phyloP scores from a whole-genome alignment of 2,329 filamentous ascomycete genomes.

The Cephalotrichum gorgonifer region DNA sequence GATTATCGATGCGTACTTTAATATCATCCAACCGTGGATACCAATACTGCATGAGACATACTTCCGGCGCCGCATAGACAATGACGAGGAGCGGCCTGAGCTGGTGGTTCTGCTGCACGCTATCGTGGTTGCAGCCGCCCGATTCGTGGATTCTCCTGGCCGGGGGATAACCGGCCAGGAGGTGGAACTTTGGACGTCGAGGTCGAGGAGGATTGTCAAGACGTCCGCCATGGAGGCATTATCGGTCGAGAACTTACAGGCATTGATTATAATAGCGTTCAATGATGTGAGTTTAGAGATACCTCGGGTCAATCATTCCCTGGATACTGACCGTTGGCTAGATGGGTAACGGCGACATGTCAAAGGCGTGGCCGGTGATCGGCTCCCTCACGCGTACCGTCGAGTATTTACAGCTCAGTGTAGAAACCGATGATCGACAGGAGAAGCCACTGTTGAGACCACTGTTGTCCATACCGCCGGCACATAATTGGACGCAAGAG shows the following conservation, averaged over 20 bases:
- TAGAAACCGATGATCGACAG: conserved; percentile 9
- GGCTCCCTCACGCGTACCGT: conserved; percentile 11
- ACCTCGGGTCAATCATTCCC: not conserved
- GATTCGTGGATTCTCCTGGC: conserved; percentile 15
- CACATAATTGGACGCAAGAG: conserved; percentile 20
- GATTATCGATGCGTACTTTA: conserved; percentile 19
- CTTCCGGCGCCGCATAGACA: conserved; percentile 16
- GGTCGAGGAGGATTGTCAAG: conserved; percentile 15
- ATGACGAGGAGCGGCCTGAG: conserved; percentile 14
- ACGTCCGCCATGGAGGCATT: conserved; percentile 21
- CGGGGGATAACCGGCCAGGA: conserved; percentile 11
- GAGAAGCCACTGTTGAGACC: conserved; percentile 12
- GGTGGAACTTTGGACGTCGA: conserved; percentile 7
- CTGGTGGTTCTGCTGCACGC: conserved; percentile 24
- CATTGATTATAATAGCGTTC: conserved; percentile 25
- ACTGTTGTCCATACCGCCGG: conserved; percentile 16
- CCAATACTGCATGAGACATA: conserved; percentile 23
- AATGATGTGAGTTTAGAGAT: conserved; percentile 17
- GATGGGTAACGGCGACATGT: conserved; percentile 11
- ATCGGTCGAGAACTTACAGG: conserved; percentile 24
- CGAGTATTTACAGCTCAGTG: conserved; percentile 11
- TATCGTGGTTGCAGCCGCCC: conserved; percentile 18
- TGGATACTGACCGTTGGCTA: not conserved
- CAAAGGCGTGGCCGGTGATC: conserved; percentile 10
- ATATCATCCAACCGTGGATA: conserved; percentile 28